Evolutionary conservation across 2,329 filamentous ascomycete species (phyloP).

Genomic region (Dactylella cylindrospora): DNA sequence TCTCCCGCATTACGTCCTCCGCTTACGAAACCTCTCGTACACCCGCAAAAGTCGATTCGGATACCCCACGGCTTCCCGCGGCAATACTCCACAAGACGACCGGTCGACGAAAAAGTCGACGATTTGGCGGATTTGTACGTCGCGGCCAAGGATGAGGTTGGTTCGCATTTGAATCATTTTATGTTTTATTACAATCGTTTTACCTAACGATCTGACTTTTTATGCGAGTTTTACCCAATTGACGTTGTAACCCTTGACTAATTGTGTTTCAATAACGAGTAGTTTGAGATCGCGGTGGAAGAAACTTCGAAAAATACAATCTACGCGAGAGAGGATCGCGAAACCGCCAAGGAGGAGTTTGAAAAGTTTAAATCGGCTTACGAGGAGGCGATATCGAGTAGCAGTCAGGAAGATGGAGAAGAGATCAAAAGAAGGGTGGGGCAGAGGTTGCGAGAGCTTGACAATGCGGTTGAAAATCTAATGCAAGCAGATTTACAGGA

Average conservation of each 20-base stretch:
- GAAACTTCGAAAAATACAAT: slow-evolving; percentile 56
- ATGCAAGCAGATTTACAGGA: slow-evolving; percentile 59
- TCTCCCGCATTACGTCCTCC: too few species aligned
- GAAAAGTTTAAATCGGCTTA: slow-evolving; percentile 57
- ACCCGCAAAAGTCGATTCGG: too few species aligned
- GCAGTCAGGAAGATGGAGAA: slow-evolving; percentile 54
- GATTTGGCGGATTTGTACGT: slow-evolving; percentile 32
- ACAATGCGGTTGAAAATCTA: slow-evolving; percentile 57
- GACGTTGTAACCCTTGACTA: slow-evolving; percentile 9
- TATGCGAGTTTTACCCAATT: slow-evolving; percentile 1
- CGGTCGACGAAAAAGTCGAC: slow-evolving; percentile 32
- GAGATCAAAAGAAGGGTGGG: slow-evolving; percentile 59
- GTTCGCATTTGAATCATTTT: not conserved
- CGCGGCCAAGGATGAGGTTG: slow-evolving; percentile 31
- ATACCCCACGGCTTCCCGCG: slow-evolving; percentile 1
- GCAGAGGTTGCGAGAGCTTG: slow-evolving; percentile 59
- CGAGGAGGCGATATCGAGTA: slow-evolving; percentile 53
- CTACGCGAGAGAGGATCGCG: slow-evolving; percentile 60
- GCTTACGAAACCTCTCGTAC: too few species aligned
- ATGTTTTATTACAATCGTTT: too few species aligned
- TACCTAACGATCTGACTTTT: not conserved
- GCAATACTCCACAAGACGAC: slow-evolving; percentile 16
- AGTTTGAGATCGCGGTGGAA: slow-evolving; percentile 59
- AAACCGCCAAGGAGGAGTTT: slow-evolving; percentile 59
- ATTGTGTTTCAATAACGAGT: slow-evolving; percentile 3